Evolutionary conservation across 257 asterid genomes (phyloP).

Genomic region (Solanum chiquidenum): DNA sequence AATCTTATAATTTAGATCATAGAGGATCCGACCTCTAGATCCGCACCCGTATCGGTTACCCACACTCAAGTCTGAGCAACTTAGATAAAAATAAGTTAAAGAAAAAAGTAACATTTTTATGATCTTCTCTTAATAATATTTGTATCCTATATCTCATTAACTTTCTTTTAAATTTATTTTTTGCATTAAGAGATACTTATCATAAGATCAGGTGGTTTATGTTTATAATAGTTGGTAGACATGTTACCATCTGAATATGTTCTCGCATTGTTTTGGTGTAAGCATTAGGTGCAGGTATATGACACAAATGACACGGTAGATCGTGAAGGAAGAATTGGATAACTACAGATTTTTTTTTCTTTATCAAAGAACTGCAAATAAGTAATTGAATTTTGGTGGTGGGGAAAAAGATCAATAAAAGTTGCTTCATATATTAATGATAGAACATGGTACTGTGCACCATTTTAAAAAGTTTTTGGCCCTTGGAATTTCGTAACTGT

Average conservation of each 20-base stretch:
- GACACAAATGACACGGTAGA: not conserved
- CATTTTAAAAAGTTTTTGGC: not conserved
- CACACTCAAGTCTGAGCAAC: not conserved
- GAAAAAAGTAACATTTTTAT: not conserved
- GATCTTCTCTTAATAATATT: not conserved
- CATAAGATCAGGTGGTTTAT: not conserved
- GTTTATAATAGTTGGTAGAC: not conserved
- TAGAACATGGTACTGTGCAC: not conserved
- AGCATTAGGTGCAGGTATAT: not conserved
- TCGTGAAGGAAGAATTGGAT: not conserved
- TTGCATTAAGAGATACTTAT: not conserved
- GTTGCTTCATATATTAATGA: not conserved
- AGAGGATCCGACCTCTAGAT: not conserved
- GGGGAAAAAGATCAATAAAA: not conserved
- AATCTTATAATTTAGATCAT: too few relatives aligned
- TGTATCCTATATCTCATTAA: not conserved
- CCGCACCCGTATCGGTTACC: not conserved
- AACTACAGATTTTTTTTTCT: not conserved
- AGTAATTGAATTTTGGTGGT: not conserved
- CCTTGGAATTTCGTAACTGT: not conserved
- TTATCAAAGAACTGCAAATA: not conserved
- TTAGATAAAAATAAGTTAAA: not conserved
- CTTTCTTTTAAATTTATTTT: not conserved
- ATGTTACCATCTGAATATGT: not conserved
- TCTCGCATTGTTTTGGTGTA: not conserved